Percentiles rank a stretch among this genome's conserved stretches.
Evolutionary conservation across 2,329 filamentous ascomycete genomes (phyloP).

Genomic region (Penicillium sumatraense): DNA sequence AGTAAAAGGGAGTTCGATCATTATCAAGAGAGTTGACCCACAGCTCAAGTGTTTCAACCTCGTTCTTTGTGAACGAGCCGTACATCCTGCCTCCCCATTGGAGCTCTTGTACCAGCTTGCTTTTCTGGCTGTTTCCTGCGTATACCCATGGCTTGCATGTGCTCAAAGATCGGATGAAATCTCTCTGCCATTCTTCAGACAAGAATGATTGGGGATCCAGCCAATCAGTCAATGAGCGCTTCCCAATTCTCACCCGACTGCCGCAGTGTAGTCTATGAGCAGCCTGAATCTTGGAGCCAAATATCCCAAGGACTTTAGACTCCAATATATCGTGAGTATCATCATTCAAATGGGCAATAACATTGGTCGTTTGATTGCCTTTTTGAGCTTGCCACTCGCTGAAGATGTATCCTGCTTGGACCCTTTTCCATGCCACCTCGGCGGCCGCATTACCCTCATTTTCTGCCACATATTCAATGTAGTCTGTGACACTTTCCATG

Average conservation of each 20-base stretch:
- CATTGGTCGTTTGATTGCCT: background rate
- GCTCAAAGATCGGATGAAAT: constrained; percentile 43
- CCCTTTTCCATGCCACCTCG: constrained; percentile 44
- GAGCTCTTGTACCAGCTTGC: constrained; percentile 49
- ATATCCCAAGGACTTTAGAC: constrained; percentile 36
- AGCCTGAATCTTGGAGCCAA: constrained; percentile 44
- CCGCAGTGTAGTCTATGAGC: constrained; percentile 48
- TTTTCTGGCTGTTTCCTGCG: constrained; percentile 45
- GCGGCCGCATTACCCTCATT: constrained; percentile 34
- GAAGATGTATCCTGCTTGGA: constrained; percentile 51
- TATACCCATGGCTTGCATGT: constrained; percentile 48
- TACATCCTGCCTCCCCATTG: constrained; percentile 56
- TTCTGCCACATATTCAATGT: constrained; percentile 38
- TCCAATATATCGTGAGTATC: constrained; percentile 17
- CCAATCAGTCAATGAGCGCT: constrained; percentile 46
- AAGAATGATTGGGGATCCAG: constrained; percentile 41
- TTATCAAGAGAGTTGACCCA: constrained; percentile 47
- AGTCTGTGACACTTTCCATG: constrained; percentile 41
- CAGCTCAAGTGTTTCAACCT: constrained; percentile 40
- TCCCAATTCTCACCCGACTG: constrained; percentile 46
- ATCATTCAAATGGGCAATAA: background rate
- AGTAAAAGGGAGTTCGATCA: constrained; percentile 10
- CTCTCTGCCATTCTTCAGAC: constrained; percentile 35
- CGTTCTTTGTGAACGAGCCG: constrained; percentile 53
- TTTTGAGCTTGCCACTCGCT: constrained; percentile 25